Evolutionary conservation across 2,329 filamentous ascomycete genomes (phyloP), one percentile per base, ranked within the genome.

Genomic region (Triangularia setosa): DNA sequence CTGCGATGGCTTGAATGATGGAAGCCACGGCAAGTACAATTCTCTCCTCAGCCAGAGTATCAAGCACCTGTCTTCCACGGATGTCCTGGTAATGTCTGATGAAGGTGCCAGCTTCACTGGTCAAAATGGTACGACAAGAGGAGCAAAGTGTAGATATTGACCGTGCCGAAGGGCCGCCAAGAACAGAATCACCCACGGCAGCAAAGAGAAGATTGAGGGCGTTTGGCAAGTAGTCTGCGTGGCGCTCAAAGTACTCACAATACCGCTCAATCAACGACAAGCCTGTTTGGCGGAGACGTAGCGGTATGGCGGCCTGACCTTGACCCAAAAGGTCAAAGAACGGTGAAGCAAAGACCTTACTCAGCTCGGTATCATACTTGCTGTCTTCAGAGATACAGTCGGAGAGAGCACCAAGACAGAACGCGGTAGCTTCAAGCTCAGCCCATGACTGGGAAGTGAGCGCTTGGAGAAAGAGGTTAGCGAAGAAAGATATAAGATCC

Each of bases 121-220:
- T 86, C n/a, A 96, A 79, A 60, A 87, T 84, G 25, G 80, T 80
- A 40, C 91, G 85, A 68, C 91, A 95, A 28, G 90, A 90, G 0
- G 87, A 91, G 73, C 91, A 94, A 1, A 95, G 83, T 5, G 84
- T 85, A 30, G 84, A 81, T 35, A 96, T 93, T 0, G 91, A 90
- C 71, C 87, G 90, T 1, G 91, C 90, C 3, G 91, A 90, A 58
- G 85, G 82, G n/a, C 83, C 80, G 8, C 88, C 87, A 54, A 93
- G 80, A 3, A 82, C 77, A 1, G 83, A 78, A 30, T 89, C 86
- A 18, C 84, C 82, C 3, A 94, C 80, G 6, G 90, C 87, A 30
- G 82, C 83, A 73, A 96, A 93, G 0, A 95, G 81, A 54, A 94
- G 86, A 58, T 89, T 90, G 24, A 96, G 79, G 1, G 89, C 89